Evolutionary conservation across 176 grass and related monocot species (phyloP).

Genomic region (Dactylis glomerata): DNA sequence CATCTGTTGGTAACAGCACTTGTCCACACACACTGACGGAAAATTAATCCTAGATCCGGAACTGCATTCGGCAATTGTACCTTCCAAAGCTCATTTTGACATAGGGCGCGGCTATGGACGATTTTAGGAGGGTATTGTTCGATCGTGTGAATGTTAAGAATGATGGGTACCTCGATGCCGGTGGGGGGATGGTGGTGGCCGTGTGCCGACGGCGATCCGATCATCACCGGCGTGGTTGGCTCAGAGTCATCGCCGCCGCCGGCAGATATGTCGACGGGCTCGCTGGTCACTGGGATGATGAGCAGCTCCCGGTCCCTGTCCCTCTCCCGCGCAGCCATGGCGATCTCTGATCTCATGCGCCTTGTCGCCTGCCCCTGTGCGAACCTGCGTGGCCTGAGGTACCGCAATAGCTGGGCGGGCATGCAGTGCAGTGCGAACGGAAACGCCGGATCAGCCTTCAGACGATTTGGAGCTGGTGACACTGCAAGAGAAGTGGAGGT

Average conservation of each 20-base stretch:
- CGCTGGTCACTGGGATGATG: slow-evolving; percentile 26
- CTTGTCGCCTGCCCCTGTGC: background rate
- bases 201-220: background rate
- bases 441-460: background rate
- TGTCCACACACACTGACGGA: background rate
- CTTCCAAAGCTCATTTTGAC: background rate
- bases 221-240: background rate
- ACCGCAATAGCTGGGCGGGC: background rate
- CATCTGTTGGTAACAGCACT: background rate
- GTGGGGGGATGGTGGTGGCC: slow-evolving; percentile 20
- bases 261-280: background rate
- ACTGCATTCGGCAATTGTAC: background rate
- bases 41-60: background rate
- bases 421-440: background rate
- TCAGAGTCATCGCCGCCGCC: background rate
- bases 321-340: slow-evolving; percentile 35
- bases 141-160: background rate
- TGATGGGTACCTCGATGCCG: slow-evolving; percentile 24
- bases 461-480: background rate
- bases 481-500: background rate
- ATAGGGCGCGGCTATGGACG: background rate
- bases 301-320: slow-evolving; percentile 40
- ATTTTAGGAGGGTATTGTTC: background rate
- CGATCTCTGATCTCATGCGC: background rate
- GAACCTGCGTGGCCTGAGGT: slow-evolving; percentile 5